Percentiles rank a stretch among this genome's conserved stretches.
phyloP scores from a whole-genome alignment of 2,329 filamentous ascomycete genomes.

The Colletotrichum lupini region DNA sequence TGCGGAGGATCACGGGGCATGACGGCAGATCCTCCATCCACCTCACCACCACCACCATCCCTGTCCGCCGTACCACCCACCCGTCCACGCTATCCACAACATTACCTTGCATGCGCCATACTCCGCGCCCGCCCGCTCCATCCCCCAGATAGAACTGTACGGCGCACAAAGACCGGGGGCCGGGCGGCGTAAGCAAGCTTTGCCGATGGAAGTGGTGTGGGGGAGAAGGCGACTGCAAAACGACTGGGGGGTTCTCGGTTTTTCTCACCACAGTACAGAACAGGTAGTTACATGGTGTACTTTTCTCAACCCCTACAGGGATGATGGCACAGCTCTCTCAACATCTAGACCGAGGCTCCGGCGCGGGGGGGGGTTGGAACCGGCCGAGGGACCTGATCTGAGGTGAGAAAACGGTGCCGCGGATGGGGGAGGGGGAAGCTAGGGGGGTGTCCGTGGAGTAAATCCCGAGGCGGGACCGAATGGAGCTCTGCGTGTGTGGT shows the following conservation, averaged over 20 bases:
- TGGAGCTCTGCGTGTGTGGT: neutral
- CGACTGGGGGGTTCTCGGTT: neutral
- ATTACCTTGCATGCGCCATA: neutral
- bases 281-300: too few relatives aligned
- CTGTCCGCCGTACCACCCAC: neutral
- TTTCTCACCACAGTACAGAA: neutral
- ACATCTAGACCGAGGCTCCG: neutral
- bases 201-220: neutral
- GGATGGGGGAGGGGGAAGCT: too few relatives aligned
- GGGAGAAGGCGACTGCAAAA: neutral
- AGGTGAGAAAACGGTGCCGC: neutral
- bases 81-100: neutral
- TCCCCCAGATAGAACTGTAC: neutral
- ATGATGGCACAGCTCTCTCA: neutral
- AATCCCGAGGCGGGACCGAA: slow-evolving; percentile 23
- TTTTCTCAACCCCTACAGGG: too few relatives aligned
- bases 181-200: neutral
- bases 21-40: neutral
- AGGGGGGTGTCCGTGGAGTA: neutral
- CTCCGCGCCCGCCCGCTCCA: neutral
- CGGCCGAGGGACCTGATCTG: neutral
- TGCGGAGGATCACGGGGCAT: neutral
- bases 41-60: neutral
- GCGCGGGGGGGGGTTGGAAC: neutral
- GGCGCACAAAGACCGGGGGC: neutral